A percentile compares a stretch with the other conserved stretches of the same genome.
phyloP scores from a whole-genome alignment of 257 asterid species.

The Penstemon davidsonii region DNA sequence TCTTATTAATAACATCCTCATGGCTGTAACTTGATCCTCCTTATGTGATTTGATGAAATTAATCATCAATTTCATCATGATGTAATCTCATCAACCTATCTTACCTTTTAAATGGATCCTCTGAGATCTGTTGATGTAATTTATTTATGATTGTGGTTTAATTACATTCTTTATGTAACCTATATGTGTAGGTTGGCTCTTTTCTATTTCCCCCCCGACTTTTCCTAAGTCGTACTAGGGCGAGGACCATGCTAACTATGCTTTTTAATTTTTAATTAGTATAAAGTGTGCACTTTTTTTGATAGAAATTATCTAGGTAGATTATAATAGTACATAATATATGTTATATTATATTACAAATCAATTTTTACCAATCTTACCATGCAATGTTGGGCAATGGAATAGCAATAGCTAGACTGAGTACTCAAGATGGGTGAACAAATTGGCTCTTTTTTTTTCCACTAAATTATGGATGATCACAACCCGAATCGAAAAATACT shows the following conservation, averaged over 20 bases:
- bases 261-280: neutral
- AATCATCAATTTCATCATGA: neutral
- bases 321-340: too few species aligned
- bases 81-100: constrained; percentile 3
- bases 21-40: neutral
- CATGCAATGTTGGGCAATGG: constrained; percentile 16
- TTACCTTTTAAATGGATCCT: neutral
- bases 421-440: too few species aligned
- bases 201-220: constrained; percentile 14
- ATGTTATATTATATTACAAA: too few species aligned
- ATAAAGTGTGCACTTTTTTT: too few species aligned
- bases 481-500: too few species aligned
- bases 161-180: constrained; percentile 1
- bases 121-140: neutral
- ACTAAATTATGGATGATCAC: too few species aligned
- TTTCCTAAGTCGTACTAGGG: neutral
- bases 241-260: constrained; percentile 24
- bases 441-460: too few species aligned
- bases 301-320: too few species aligned
- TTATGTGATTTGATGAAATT: neutral
- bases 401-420: neutral
- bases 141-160: constrained; percentile 10
- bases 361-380: constrained; percentile 1
- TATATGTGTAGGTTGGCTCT: constrained; percentile 22
- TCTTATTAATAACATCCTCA: neutral